Evolutionary conservation across 2,329 filamentous ascomycete genomes (phyloP).

Genomic region (Sphaerostilbella broomeana): DNA sequence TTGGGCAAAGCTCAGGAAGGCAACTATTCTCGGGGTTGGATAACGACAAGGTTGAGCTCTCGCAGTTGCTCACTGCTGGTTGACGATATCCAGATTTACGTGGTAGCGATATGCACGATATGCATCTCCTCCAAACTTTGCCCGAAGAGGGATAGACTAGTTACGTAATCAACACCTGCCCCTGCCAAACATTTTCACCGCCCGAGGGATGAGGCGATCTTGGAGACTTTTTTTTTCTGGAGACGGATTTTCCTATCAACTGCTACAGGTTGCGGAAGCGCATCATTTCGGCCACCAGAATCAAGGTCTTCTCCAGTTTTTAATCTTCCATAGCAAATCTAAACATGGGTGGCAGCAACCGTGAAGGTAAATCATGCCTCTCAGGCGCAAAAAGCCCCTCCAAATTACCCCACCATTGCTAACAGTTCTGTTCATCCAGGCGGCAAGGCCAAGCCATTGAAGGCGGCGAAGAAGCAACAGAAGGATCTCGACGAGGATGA

Average conservation of each 20-base stretch:
- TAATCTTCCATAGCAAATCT: neutral
- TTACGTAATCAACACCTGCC: conserved; percentile 2
- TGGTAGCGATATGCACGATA: neutral
- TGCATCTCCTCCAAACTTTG: no score
- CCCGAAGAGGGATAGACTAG: neutral
- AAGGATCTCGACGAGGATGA: conserved; percentile 87
- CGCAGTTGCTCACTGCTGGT: no score
- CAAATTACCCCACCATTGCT: conserved; percentile 13
- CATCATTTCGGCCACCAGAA: neutral
- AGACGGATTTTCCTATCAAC: no score
- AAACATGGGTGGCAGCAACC: conserved; percentile 34
- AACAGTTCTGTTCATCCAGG: conserved; percentile 42
- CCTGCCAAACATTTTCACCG: conserved; percentile 4
- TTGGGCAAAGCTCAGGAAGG: neutral
- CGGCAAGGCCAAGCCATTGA: conserved; percentile 78
- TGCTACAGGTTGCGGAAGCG: neutral
- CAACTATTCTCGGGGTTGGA: no score
- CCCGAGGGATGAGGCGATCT: conserved; percentile 1
- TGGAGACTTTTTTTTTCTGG: conserved; percentile 6
- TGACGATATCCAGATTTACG: no score
- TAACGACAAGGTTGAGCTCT: no score
- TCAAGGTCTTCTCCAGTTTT: neutral
- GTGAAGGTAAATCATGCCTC: conserved; percentile 28
- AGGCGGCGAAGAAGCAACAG: conserved; percentile 78
- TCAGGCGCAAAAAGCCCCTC: conserved; percentile 18